These are phyloP conservation scores for Cadophora sp. DNA, from an alignment of 2,329 filamentous ascomycete genomes.

Conservation along the genomic window DNA sequence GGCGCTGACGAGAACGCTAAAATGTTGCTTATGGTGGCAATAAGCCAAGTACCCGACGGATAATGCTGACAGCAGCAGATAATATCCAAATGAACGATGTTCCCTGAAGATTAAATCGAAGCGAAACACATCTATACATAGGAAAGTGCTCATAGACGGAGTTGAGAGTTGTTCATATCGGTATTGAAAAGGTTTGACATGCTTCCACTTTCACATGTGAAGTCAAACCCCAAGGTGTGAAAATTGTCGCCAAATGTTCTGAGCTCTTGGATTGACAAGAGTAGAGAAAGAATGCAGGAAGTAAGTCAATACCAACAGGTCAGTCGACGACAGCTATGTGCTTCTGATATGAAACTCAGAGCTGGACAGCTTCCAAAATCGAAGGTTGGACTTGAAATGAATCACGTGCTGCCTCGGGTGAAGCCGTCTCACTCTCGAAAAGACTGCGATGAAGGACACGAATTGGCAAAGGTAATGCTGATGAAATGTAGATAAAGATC, in stretches of 20 bases:
- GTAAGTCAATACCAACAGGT: background rate
- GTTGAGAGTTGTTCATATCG: no score
- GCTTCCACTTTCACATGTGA: background rate
- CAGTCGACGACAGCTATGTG: background rate
- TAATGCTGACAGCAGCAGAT: background rate
- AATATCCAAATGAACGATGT: background rate
- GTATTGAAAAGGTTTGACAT: background rate
- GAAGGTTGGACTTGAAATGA: background rate
- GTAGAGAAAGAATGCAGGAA: background rate
- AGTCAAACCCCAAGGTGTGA: background rate
- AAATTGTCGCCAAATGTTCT: background rate
- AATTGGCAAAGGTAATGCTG: background rate
- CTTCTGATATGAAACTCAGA: background rate
- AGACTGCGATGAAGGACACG: background rate
- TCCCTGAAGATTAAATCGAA: background rate
- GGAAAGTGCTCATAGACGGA: background rate
- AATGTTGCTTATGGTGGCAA: background rate
- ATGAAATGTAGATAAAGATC: background rate
- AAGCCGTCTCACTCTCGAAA: background rate
- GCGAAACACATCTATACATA: background rate
- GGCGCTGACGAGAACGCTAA: conserved; percentile 6
- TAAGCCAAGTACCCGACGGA: background rate
- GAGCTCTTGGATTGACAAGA: background rate
- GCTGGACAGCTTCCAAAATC: background rate
- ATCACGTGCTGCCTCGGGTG: background rate